Evolutionary conservation across 805 yeast species (phyloP), one percentile per base, ranked within the genome.

Genomic region (Maudiozyma serrabonitensis): DNA sequence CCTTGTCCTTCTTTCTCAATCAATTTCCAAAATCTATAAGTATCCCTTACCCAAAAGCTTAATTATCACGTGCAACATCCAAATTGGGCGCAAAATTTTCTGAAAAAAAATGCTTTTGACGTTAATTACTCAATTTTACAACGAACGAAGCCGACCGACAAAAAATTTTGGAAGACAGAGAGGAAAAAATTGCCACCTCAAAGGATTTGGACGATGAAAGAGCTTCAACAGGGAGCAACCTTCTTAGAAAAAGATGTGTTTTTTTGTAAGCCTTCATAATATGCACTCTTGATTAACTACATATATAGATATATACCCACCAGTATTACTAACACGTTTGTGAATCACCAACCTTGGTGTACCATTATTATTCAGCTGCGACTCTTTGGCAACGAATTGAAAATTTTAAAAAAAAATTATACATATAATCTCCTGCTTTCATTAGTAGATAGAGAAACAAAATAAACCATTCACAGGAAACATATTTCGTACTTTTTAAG

Each of bases 311-410:
- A 28, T 9, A 28, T 28, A 28, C 12, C 9, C 32, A 28, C 9
- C 32, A 28, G 32, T 28, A 35, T 35, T n/a, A 35, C 18, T 35
- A 39, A 39, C 42, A 21, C 42, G 42, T 21, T 23, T 39, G 42
- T 39, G n/a, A 39, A 39, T 19, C 42, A 39, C 42, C 42, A 39
- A 19, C 42, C 15, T 39, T 39, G 42, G 42, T 39, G 42, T 39
- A 39, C 42, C 42, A 39, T 19, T 39, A 21, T 39, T 13, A 21
- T 39, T 13, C 21, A n/a, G 16, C 19, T 39, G 16, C 42, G 8
- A 13, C 19, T 23, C 26, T 39, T 39, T 39, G 15, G 21, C 21
- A 35, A n/a, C 18, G 38, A 15, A n/a, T 35, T 35, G 16, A 35
- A 35, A 6, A n/a, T 35, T n/a, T 16, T n/a, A 8, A 7, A 15